Evolutionary conservation across 2,329 filamentous ascomycete species (phyloP), one percentile per base, ranked within the genome.

Genomic region (Eurotiales sp.): DNA sequence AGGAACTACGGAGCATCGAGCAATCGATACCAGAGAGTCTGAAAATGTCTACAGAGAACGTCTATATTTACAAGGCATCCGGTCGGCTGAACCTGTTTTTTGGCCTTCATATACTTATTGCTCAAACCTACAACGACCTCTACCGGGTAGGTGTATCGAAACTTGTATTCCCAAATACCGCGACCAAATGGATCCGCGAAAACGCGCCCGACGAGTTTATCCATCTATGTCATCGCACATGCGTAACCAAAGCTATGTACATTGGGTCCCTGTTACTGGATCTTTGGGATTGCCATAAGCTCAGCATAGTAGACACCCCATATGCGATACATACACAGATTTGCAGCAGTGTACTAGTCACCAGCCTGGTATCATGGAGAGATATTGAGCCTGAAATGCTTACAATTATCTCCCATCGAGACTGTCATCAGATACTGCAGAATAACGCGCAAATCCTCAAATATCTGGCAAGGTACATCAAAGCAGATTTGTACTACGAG

Each of bases 331-430:
- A 50, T 22, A 19, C 47, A 12, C 47, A 50, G 29, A 43, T 50
- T 32, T 50, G 47, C 47, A 50, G 47, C 21, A 50, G 47, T 29
- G 40, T 50, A n/a, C 40, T 50, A 3, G 47, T 50, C 17, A 43
- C 47, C 11, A 27, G 29, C 21, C 27, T 50, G 22, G 15, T 19
- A 14, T 50, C 47, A 29, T 50, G 47, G 47, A 43, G 12, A 41
- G 47, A 43, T 3, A 21, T 27, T n/a, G 40, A 50, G 25, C 30
- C 47, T n/a, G 8, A 10, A 19, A 30, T 50, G n/a, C n/a, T n/a
- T n/a, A n/a, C n/a, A n/a, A n/a, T n/a, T n/a, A n/a, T 37, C 21
- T 44, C 47, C 17, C 34, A 44, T 21, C 29, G 19, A 17, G 40
- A 50, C 4, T 50, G 41, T 37, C 19, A 37, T n/a, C 37, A 50